A percentile compares a stretch with the other conserved stretches of the same genome.
Evolutionary conservation across 768 basidiomycete species (phyloP).

Genomic region (Coprinopsis marcescibilis): DNA sequence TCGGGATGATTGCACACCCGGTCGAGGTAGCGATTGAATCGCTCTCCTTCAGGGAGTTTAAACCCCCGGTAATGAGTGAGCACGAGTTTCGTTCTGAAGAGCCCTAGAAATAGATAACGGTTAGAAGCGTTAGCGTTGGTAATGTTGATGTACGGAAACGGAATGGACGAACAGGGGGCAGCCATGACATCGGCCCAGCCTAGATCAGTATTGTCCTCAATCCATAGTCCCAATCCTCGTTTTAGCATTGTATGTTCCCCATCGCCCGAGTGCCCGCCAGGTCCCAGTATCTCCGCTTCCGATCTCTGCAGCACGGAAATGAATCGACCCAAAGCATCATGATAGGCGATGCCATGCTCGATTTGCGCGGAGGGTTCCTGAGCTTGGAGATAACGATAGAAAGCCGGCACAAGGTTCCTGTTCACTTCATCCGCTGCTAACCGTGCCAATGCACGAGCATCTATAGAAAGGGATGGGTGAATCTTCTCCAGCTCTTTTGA

Average conservation of each 20-base stretch:
- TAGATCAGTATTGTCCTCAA: slow-evolving; percentile 41
- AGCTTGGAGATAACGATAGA: slow-evolving; percentile 71
- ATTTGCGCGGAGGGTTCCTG: slow-evolving; percentile 52
- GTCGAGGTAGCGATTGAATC: slow-evolving; percentile 47
- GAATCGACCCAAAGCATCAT: slow-evolving; percentile 43
- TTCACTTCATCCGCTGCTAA: slow-evolving; percentile 66
- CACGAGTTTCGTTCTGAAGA: slow-evolving; percentile 60
- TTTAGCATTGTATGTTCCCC: slow-evolving; percentile 33
- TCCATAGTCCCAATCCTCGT: slow-evolving; percentile 54
- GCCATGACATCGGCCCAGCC: slow-evolving; percentile 65
- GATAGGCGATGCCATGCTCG: slow-evolving; percentile 47
- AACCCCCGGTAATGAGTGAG: slow-evolving; percentile 67
- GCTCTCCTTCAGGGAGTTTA: slow-evolving; percentile 41
- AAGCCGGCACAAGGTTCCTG: slow-evolving; percentile 59
- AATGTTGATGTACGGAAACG: slow-evolving; percentile 2
- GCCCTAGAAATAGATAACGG: slow-evolving; percentile 38
- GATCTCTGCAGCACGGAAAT: slow-evolving; percentile 52
- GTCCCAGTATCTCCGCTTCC: slow-evolving; percentile 36
- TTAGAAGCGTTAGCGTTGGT: neutral
- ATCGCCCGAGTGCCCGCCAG: slow-evolving; percentile 33
- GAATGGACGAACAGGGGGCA: slow-evolving; percentile 52
- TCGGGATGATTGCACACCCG: slow-evolving; percentile 54
- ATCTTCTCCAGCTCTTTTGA: neutral
- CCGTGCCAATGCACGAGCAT: slow-evolving; percentile 60
- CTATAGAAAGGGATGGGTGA: slow-evolving; percentile 26